Evolutionary conservation across 2,329 filamentous ascomycete genomes (phyloP).

Genomic region (Cytospora paraplurivora): DNA sequence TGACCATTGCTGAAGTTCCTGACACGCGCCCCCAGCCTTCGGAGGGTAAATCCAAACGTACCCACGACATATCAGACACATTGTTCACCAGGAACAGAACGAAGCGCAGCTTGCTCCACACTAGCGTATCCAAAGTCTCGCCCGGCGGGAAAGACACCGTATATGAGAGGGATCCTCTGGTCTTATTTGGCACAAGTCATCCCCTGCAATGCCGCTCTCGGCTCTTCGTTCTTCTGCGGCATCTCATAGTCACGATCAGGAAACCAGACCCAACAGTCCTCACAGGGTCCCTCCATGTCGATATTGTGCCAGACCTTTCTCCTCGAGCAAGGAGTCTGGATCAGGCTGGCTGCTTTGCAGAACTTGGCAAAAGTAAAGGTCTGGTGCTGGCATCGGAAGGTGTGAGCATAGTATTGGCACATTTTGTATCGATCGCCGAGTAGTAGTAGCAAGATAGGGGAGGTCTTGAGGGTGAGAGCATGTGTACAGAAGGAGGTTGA

Average conservation of each 20-base stretch:
- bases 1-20: not conserved
- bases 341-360: conserved; percentile 40
- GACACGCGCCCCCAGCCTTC: not conserved
- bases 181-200: not conserved
- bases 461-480: not conserved
- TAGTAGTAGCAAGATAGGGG: not conserved
- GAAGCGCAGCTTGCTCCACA: not conserved
- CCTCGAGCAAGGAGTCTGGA: conserved; percentile 41
- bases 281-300: conserved; percentile 40
- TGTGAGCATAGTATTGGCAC: conserved; percentile 45
- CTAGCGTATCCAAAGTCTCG: not conserved
- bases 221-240: not conserved
- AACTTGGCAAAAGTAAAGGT: conserved; percentile 41
- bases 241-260: conserved; percentile 29
- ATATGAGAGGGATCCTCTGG: not conserved
- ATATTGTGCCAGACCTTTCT: conserved; percentile 43
- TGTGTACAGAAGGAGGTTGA: too few species aligned
- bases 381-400: conserved; percentile 41
- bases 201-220: not conserved
- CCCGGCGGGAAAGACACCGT: not conserved
- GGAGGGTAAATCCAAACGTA: not conserved
- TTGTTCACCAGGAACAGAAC: not conserved
- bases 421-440: conserved; percentile 31
- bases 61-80: not conserved
- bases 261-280: conserved; percentile 39